Evolutionary conservation across 371 early-diverging fungal genomes (phyloP), one percentile per base, ranked within the genome.

Genomic region (Rhizomucor pusillus): DNA sequence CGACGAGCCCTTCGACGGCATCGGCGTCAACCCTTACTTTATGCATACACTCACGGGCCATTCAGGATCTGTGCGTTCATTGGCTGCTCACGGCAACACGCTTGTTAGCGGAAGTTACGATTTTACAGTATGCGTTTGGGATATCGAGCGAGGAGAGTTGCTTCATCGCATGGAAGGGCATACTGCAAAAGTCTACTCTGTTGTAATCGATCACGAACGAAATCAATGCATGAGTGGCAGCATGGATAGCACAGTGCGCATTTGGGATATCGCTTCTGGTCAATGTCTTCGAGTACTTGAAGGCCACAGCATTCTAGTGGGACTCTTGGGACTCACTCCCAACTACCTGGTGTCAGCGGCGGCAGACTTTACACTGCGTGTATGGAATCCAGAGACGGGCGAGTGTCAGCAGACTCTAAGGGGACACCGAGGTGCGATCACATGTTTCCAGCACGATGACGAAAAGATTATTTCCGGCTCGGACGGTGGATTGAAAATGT

Each of bases 81-180:
- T 99, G 43, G 96, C 97, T 3, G 91, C 91, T 0, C 73, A 89
- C 47, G 96, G 95, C 6, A 89, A 90, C 51, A 81, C 82, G 4
- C 69, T 99, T 10, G 91, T 99, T 3, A 90, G 91, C 56, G 99
- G 99, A 1, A 93, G 94, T 33, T 99, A 99, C 64, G 99, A 99
- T 71, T 80, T 82, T 50, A 84, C 89, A 0, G 94, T 98, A 0
- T 84, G 94, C 43, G 86, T 99, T 3, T 99, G 99, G 99, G 82
- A 97, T 59, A 63, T 92, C 1, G 62, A 69, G 24, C 83, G 82
- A 0, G 95, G 97, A 5, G 66, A 77, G 7, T 59, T 83, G 40
- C 45, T 87, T 3, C 87, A 87, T 59, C 76, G 76, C 12, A 86
- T 93, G 59, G 73, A 78, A 25, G 97, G 97, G 9, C 98, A 98